Base-by-base conservation (phyloP, 768 basidiomycete species). In the Clavaria fumosa region DNA sequence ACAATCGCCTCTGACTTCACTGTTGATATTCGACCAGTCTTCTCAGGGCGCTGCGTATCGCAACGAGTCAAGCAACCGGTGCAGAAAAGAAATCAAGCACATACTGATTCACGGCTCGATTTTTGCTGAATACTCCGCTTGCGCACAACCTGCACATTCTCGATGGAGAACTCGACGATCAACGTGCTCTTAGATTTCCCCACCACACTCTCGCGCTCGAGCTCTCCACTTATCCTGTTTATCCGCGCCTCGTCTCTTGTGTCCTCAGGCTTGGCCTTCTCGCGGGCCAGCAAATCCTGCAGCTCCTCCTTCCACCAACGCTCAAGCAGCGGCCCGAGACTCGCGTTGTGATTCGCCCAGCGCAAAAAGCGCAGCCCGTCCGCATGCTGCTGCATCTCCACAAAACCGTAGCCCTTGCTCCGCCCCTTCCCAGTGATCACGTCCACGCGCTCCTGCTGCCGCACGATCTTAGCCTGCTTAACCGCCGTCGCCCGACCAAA, bases 81-180 rank as follows among this genome's bases (percentile, higher is more conserved):
- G 21, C 31, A 7, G 7, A 14, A 7, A 32, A 33, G 18, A 26
- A 38, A 4, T 44, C 55, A 32, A 21, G 62, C 56, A 38, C 37
- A 45, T 45, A 23, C 42, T 50, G 50, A 33, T 45, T 34, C 47
- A 30, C 43, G 39, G 35, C 58, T 63, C 31, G 59, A 65, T 37
- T 64, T 59, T 43, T 64, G 67, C 38, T 62, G 63, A 2, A 72
- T 68, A 26, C 67, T 65, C 48, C 89, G 65, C 39, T 86, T 64
- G 45, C 81, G 80, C 26, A 90, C 77, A 21, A 91, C 86, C 57
- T 89, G 82, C 14, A 85, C 62, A 50, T 96, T 96, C 62, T 96
- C 90, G 35, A 96, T 88, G 27, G 88, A 90, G 56, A 95, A 95
- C 59, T 97, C 91, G n/a, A 89, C 74, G 48, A 93, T 78, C 43